Percentiles rank a stretch among this genome's conserved stretches.
These are phyloP conservation scores for Gnomoniopsis smithogilvyi DNA, from an alignment of 2,329 filamentous ascomycete genomes.

Conservation along the genomic window DNA sequence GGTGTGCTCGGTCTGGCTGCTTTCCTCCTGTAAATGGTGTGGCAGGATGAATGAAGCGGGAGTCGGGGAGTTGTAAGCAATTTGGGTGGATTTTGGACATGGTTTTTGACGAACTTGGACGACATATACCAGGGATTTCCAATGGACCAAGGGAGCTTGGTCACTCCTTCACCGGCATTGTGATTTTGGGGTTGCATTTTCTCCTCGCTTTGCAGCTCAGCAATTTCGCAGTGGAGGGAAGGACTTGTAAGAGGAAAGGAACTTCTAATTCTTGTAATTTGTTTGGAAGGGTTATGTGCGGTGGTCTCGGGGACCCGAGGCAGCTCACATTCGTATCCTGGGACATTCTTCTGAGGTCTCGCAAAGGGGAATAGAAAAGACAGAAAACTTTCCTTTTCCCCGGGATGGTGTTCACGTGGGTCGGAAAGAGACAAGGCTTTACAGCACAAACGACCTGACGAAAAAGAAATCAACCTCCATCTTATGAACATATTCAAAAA, in stretches of 20 bases:
- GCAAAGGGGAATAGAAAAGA: constrained; percentile 1
- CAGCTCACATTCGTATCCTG: background rate
- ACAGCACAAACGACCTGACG: background rate
- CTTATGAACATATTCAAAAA: background rate
- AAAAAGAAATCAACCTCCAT: constrained; percentile 7
- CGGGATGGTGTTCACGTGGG: background rate
- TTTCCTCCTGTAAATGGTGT: constrained; percentile 52
- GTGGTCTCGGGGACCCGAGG: constrained; percentile 20
- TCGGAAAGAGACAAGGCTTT: background rate
- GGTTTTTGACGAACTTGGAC: constrained; percentile 23
- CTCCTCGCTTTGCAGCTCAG: constrained; percentile 5
- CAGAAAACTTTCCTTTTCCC: background rate
- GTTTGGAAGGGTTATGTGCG: constrained; percentile 21
- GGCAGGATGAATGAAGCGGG: constrained; percentile 18
- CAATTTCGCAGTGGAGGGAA: background rate
- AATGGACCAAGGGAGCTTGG: background rate
- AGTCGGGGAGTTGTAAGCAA: constrained; percentile 26
- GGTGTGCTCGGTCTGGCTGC: constrained; percentile 59
- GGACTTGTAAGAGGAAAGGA: constrained; percentile 8
- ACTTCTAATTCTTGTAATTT: constrained; percentile 20
- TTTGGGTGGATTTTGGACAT: constrained; percentile 20
- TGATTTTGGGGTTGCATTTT: constrained; percentile 26
- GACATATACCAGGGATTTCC: background rate
- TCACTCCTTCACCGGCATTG: constrained; percentile 8
- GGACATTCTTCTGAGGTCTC: background rate